phyloP scores from a whole-genome alignment of 768 basidiomycete genomes.

The Lactarius indigo region DNA sequence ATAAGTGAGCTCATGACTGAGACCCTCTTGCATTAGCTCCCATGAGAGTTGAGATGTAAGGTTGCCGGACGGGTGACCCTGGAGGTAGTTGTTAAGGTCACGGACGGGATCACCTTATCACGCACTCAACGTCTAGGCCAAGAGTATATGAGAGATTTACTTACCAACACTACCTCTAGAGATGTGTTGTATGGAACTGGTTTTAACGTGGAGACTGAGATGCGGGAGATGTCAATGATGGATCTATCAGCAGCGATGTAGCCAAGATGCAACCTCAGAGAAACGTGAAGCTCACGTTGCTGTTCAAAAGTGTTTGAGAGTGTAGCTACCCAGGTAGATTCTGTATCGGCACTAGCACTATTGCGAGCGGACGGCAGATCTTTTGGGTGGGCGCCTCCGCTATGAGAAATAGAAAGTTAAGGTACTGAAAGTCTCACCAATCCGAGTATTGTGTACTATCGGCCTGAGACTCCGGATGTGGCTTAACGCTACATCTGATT shows the following conservation, averaged over 20 bases:
- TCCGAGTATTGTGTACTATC: background rate
- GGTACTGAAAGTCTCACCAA: background rate
- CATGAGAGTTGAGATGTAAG: fast-evolving
- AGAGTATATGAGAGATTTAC: background rate
- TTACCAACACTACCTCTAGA: background rate
- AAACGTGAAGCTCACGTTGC: background rate
- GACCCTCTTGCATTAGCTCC: background rate
- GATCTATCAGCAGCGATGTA: background rate
- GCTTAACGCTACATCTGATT: background rate
- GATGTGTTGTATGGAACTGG: too few species aligned
- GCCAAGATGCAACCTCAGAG: background rate
- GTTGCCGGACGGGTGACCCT: background rate
- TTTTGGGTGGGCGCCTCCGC: background rate
- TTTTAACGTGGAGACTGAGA: too few species aligned
- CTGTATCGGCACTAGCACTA: background rate
- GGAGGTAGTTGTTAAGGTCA: background rate
- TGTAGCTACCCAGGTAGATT: background rate
- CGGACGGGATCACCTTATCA: background rate
- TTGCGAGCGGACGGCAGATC: background rate
- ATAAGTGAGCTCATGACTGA: background rate
- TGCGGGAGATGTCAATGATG: background rate
- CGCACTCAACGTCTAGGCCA: background rate
- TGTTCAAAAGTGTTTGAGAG: background rate
- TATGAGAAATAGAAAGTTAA: background rate
- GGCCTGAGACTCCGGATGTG: background rate